phyloP scores from a whole-genome alignment of 2,329 filamentous ascomycete species.

The Magnaporthiopsis incrustans region DNA sequence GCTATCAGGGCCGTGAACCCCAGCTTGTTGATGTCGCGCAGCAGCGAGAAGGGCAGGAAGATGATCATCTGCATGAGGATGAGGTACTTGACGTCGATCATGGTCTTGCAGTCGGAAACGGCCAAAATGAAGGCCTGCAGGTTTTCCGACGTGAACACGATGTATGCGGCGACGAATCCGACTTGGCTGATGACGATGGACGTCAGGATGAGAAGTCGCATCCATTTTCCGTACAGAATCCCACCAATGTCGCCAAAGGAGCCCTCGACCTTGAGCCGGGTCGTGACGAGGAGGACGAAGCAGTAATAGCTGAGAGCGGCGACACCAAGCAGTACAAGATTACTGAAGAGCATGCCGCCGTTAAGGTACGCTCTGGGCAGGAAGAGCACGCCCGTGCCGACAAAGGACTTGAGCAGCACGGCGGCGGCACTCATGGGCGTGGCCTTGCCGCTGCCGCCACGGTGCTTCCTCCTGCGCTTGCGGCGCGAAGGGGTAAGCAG shows the following conservation, averaged over 20 bases:
- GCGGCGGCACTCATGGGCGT: constrained; percentile 72
- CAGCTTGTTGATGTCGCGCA: constrained; percentile 95
- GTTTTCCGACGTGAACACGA: constrained; percentile 94
- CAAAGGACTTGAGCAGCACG: constrained; percentile 91
- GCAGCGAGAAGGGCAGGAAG: constrained; percentile 86
- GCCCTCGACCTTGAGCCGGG: constrained; percentile 76
- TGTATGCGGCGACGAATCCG: constrained; percentile 91
- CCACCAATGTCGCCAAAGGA: constrained; percentile 97
- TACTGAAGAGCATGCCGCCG: constrained; percentile 95
- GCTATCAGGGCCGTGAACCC: constrained; percentile 90
- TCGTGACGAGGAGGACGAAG: constrained; percentile 87
- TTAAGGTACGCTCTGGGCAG: constrained; percentile 89
- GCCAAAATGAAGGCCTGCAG: constrained; percentile 90
- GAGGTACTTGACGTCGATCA: constrained; percentile 80
- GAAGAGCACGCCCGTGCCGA: constrained; percentile 92
- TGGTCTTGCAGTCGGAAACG: constrained; percentile 77
- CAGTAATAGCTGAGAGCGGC: constrained; percentile 91
- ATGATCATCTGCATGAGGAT: constrained; percentile 93
- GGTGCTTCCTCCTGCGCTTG: constrained; percentile 68
- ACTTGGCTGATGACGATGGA: constrained; percentile 95
- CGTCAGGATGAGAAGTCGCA: constrained; percentile 77
- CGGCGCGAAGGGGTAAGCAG: constrained; percentile 69
- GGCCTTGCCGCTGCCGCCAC: constrained; percentile 67
- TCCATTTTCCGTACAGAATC: constrained; percentile 81
- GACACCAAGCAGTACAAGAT: constrained; percentile 77